Evolutionary conservation across 495 filamentous ascomycete genomes (phyloP), one percentile per base, ranked within the genome.

Genomic region (Daldinia bambusicola): DNA sequence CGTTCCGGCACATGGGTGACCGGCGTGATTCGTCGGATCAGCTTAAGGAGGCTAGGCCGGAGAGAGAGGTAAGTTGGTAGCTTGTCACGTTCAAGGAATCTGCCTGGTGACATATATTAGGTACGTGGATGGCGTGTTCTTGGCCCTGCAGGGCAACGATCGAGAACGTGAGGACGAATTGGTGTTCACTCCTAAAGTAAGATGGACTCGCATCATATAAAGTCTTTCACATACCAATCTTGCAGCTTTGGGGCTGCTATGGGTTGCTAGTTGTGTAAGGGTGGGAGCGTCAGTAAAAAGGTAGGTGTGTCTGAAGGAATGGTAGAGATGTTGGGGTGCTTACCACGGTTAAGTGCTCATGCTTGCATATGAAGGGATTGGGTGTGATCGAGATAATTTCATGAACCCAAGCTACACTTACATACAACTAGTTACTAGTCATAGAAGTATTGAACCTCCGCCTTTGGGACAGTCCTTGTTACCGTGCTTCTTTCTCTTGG

Each of bases 371-470:
- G 57, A 63, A 62, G 51, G 57, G 63, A 30, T 14, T 36, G 60
- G 45, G 66, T 60, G 51, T 69, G 61, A 55, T 59, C 56, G 53
- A 59, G 53, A 40, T 41, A 16, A 31, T 38, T 43, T 55, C 13
- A 13, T 18, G 58, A 59, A 32, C 43, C 61, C 55, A 30, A 57
- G 41, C n/a, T 20, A 37, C 6, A 32, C 13, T 31, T 51, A 45
- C 66, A 20, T 73, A 52, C 62, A 31, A 55, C 62, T 60, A 41
- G 26, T 43, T 36, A 66, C 52, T 26, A 37, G 50, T 63, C 57
- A 55, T 36, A 62, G 22, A 58, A 43, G 22, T 38, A 36, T 41
- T 43, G 18, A 53, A 12, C 38, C 41, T 38, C 60, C 57, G 61
- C 65, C 22, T 22, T 43, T 13, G n/a, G 41, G 56, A 30, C 34